phyloP scores from a whole-genome alignment of 257 asterid genomes.

The Coffea eugenioides region DNA sequence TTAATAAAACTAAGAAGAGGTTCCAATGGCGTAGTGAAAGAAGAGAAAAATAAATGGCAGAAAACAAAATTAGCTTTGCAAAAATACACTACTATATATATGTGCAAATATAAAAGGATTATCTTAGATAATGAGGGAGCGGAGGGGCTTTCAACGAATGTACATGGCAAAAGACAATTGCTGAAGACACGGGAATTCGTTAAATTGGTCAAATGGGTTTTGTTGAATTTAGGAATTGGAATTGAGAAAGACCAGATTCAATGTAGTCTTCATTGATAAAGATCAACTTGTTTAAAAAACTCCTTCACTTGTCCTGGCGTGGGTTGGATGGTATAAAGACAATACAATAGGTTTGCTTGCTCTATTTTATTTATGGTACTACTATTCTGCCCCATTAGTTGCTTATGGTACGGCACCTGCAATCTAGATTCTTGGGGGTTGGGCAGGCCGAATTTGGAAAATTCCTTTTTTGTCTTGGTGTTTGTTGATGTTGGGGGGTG shows the following conservation, averaged over 20 bases:
- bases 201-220: constrained; percentile 15
- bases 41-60: too few species aligned
- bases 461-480: too few species aligned
- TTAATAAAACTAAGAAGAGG: too few species aligned
- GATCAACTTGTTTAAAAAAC: neutral
- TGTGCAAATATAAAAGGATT: too few species aligned
- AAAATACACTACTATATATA: too few species aligned
- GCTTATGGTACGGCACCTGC: neutral
- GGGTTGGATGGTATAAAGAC: neutral
- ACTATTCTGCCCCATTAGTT: neutral
- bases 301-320: neutral
- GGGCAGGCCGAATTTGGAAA: neutral
- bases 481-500: too few species aligned
- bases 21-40: too few species aligned
- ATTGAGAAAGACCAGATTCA: constrained; percentile 24
- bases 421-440: neutral
- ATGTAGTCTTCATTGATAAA: neutral
- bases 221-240: neutral
- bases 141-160: constrained; percentile 1
- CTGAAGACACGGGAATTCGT: constrained; percentile 6
- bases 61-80: too few species aligned
- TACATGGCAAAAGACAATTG: neutral
- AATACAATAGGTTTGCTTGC: neutral
- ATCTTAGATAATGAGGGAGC: neutral
- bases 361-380: neutral